Base-by-base conservation (phyloP, 306 rosid species). In the Cicer yamashitae region DNA sequence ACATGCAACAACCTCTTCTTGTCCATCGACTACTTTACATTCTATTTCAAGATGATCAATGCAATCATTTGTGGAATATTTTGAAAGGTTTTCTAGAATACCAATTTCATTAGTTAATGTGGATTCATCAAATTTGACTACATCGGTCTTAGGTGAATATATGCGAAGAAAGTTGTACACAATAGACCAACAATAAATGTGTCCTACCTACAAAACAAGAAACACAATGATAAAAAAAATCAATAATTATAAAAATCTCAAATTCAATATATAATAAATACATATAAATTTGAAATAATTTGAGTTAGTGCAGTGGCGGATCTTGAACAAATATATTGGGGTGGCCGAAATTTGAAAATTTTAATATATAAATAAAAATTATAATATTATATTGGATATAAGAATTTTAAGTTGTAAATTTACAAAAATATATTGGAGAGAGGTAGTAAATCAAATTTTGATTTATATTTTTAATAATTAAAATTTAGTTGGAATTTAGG, bases 141-240 rank as follows among this genome's bases (percentile, higher is more conserved):
- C 59, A 41, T 41, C 13, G 50, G 78, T 39, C 67, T 75, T 69
- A 10, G 48, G 15, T 50, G 79, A 25, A 79, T 51, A 79, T 46
- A 73, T 9, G 30, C 90, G 76, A 20, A 87, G 67, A 70, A 82
- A 7, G 66, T 77, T 65, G 82, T 67, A 84, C 53, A 57, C 80
- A 58, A 63, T 73, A 70, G 83, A 50, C 90, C 90, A 87, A 58
- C 38, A n/a, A 47, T 57, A 84, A 62, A 77, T 17, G 66, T 52
- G 20, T 47, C 88, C 86, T 48, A 82, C 1, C 88, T 82, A 71
- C 25, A 73, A 62, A 58, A 68, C 12, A 43, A 74, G 7, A 64
- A 73, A n/a, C 14, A 56, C 1, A 22, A 7, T 45, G 41, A 22
- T 22, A 52, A 70, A 20, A 40, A n/a, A 39, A 2, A 11, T 6